Conservation (phyloP, 805 yeast genomes). For the Wickerhamiella spandovensis region DNA sequence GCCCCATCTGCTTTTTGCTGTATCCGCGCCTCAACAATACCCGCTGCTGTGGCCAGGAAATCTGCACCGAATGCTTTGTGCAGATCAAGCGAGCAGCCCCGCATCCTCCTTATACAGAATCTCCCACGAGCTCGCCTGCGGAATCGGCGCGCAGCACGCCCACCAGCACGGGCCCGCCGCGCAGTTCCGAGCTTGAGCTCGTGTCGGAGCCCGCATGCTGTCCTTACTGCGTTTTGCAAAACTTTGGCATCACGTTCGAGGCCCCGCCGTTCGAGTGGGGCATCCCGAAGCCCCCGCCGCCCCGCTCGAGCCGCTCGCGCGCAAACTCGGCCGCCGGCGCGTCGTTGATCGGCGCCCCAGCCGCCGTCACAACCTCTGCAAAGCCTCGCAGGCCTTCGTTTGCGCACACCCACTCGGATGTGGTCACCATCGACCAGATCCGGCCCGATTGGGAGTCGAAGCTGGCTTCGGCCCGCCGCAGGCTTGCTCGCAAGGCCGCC, state of each 20-base stretch:
- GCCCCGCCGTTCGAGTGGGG: slow-evolving; percentile 47
- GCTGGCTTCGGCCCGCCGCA: slow-evolving; percentile 56
- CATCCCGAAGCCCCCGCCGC: slow-evolving; percentile 11
- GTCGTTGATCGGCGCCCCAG: background rate
- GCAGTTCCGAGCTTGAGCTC: slow-evolving; percentile 26
- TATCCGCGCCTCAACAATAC: slow-evolving; percentile 72
- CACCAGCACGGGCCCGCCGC: slow-evolving; percentile 30
- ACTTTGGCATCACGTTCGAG: slow-evolving; percentile 74
- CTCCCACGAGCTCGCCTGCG: background rate
- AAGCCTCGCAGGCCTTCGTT: slow-evolving; percentile 5
- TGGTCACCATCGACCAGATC: slow-evolving; percentile 65
- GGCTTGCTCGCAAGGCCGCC: slow-evolving; percentile 75
- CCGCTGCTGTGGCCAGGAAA: slow-evolving; percentile 84
- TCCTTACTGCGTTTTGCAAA: slow-evolving; percentile 82
- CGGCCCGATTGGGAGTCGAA: slow-evolving; percentile 89
- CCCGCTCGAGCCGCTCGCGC: background rate
- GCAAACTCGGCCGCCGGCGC: background rate
- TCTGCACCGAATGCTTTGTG: slow-evolving; percentile 93
- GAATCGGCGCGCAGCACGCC: slow-evolving; percentile 30
- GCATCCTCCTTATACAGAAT: slow-evolving; percentile 66
- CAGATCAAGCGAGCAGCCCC: slow-evolving; percentile 88
- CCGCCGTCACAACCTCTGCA: background rate
- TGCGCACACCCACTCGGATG: slow-evolving; percentile 44
- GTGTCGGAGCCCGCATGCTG: slow-evolving; percentile 82
- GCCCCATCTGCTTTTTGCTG: slow-evolving; percentile 87